Percentiles rank a stretch among this genome's conserved stretches.
phyloP scores from a whole-genome alignment of 257 asterid genomes.

The Henckelia pumila region DNA sequence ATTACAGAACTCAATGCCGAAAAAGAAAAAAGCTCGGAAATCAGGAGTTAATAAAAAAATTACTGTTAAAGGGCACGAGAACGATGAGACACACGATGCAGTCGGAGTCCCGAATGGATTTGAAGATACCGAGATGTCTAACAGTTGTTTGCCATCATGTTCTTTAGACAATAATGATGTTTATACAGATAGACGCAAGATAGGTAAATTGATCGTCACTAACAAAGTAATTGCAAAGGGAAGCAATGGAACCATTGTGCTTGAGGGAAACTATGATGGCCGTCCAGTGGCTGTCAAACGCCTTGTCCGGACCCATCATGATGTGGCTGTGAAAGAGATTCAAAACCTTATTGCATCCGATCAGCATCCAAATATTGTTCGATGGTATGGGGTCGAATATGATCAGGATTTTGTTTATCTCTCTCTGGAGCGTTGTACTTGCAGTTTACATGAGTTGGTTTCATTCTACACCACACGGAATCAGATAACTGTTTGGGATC shows the following conservation, averaged over 20 bases:
- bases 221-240: constrained; percentile 79
- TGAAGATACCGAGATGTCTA: constrained; percentile 24
- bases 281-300: constrained; percentile 91
- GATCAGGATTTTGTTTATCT: constrained; percentile 83
- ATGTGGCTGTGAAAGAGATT: constrained; percentile 82
- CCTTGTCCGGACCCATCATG: constrained; percentile 78
- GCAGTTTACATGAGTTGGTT: constrained; percentile 68
- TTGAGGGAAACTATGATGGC: constrained; percentile 82
- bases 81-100: constrained; percentile 19
- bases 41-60: constrained; percentile 38
- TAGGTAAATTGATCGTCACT: constrained; percentile 63
- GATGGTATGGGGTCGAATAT: constrained; percentile 86
- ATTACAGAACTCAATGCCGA: constrained; percentile 35
- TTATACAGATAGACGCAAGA: constrained; percentile 48
- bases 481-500: constrained; percentile 25
- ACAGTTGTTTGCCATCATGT: constrained; percentile 25
- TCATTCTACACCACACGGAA: constrained; percentile 35
- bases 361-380: constrained; percentile 82
- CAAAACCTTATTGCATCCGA: constrained; percentile 89
- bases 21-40: constrained; percentile 65
- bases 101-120: constrained; percentile 21
- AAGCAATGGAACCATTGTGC: constrained; percentile 86
- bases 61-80: constrained; percentile 28
- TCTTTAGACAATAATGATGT: constrained; percentile 23
- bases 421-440: constrained; percentile 73